phyloP scores from a whole-genome alignment of 225 moss, liverwort and hornwort species.

The Sphagnum tenellum region DNA sequence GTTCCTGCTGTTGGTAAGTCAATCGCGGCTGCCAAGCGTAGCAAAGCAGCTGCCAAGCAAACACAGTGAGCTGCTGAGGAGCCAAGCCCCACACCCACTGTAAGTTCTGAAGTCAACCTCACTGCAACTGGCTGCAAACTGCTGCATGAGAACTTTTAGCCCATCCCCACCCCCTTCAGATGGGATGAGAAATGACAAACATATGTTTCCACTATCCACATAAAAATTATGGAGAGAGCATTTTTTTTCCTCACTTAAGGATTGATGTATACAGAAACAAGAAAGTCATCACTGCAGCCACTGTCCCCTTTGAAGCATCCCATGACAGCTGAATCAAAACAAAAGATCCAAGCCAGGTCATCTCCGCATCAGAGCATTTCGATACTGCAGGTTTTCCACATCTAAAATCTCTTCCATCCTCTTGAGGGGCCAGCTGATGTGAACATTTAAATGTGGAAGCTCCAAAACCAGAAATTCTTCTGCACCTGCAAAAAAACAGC shows the following conservation, averaged over 20 bases:
- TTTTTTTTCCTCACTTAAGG: constrained; percentile 45
- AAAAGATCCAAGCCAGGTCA: constrained; percentile 41
- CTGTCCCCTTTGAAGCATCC: constrained; percentile 39
- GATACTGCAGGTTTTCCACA: constrained; percentile 12
- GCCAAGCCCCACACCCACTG: constrained; percentile 90
- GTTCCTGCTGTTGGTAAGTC: constrained; percentile 21
- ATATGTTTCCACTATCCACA: neutral
- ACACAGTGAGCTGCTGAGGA: constrained; percentile 97
- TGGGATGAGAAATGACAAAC: constrained; percentile 4
- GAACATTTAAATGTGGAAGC: constrained; percentile 60
- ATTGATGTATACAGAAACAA: constrained; percentile 81
- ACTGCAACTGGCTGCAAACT: constrained; percentile 82
- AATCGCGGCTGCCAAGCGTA: constrained; percentile 53
- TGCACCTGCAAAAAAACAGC: constrained; percentile 27
- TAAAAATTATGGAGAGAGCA: neutral
- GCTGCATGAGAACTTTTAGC: constrained; percentile 65
- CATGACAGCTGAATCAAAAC: constrained; percentile 38
- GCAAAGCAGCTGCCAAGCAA: constrained; percentile 64
- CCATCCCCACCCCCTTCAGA: constrained; percentile 19
- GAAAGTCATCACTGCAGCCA: constrained; percentile 60
- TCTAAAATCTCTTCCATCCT: constrained; percentile 30
- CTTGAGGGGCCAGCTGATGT: constrained; percentile 46
- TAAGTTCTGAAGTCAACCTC: constrained; percentile 74
- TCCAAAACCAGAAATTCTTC: constrained; percentile 35
- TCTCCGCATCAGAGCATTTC: constrained; percentile 25